Conservation (phyloP, 345 rosid species). For the Eutrema yunnanense region DNA sequence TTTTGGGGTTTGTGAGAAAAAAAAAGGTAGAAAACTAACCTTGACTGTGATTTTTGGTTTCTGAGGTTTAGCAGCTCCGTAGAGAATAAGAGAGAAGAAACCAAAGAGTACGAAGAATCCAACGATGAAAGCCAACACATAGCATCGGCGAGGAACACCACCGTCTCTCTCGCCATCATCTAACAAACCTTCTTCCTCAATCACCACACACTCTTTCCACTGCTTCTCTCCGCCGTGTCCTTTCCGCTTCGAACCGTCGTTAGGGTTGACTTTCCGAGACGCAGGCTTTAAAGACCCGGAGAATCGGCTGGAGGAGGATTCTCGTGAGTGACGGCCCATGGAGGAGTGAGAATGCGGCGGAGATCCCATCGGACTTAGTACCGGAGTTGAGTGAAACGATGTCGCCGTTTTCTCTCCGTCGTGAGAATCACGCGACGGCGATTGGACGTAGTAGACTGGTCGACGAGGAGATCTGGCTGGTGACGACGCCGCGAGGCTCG, state of each 20-base stretch:
- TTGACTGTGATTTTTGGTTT: conserved; percentile 81
- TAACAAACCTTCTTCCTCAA: conserved; percentile 94
- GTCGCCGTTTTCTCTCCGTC: conserved; percentile 96
- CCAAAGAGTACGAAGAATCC: conserved; percentile 87
- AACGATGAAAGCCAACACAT: conserved; percentile 62
- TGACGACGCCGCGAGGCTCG: conserved; percentile 82
- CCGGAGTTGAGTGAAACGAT: conserved; percentile 95
- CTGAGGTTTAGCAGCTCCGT: conserved; percentile 82
- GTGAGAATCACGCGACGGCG: conserved; percentile 93
- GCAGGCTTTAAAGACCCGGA: conserved; percentile 90
- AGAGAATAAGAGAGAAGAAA: conserved; percentile 72
- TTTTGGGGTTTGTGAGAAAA: background rate
- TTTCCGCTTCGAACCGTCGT: conserved; percentile 45
- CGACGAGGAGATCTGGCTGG: conserved; percentile 90
- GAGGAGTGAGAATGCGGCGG: conserved; percentile 96
- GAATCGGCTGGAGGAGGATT: conserved; percentile 85
- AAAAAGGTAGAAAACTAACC: conserved; percentile 30
- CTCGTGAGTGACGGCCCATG: conserved; percentile 81
- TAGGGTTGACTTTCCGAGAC: conserved; percentile 81
- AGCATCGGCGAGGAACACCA: conserved; percentile 83
- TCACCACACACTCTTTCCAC: conserved; percentile 70
- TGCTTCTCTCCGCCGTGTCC: conserved; percentile 55
- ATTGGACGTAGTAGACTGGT: conserved; percentile 88
- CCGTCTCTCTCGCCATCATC: conserved; percentile 62
- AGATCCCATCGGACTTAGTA: conserved; percentile 78